A percentile compares a stretch with the other conserved stretches of the same genome.
Conservation (phyloP, 352 stramenopile genomes). For the Phytophthora megakarya region DNA sequence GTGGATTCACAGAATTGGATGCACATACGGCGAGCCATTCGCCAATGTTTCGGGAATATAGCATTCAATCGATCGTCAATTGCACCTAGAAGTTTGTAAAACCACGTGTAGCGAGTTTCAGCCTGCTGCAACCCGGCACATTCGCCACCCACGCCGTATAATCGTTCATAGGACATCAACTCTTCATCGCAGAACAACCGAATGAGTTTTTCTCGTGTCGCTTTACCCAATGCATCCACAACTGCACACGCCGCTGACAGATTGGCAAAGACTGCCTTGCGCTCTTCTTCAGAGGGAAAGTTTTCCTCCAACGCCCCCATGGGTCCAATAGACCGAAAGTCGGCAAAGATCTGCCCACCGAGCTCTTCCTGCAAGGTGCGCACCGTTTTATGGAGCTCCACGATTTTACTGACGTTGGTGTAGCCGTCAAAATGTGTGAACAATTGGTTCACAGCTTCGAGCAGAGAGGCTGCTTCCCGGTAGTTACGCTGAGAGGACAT, state of each 20-base stretch:
- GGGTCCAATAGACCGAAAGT: slow-evolving; percentile 87
- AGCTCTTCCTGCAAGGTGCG: slow-evolving; percentile 90
- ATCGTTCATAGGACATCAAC: slow-evolving; percentile 60
- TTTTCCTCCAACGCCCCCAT: slow-evolving; percentile 79
- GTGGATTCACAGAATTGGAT: slow-evolving; percentile 93
- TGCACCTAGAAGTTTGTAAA: slow-evolving; percentile 70
- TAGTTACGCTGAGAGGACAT: slow-evolving; percentile 91
- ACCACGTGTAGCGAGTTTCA: slow-evolving; percentile 80
- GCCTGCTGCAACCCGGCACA: slow-evolving; percentile 59
- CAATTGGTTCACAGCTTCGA: slow-evolving; percentile 96
- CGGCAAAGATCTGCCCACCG: slow-evolving; percentile 86
- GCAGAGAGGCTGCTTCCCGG: slow-evolving; percentile 93
- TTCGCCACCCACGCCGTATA: slow-evolving; percentile 67
- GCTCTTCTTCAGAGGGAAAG: slow-evolving; percentile 69
- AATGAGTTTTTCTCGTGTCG: slow-evolving; percentile 72
- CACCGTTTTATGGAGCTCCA: slow-evolving; percentile 92
- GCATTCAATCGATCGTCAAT: slow-evolving; percentile 89
- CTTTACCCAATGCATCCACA: slow-evolving; percentile 72
- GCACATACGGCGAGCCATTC: slow-evolving; percentile 93
- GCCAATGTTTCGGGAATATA: slow-evolving; percentile 97
- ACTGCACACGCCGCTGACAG: slow-evolving; percentile 67
- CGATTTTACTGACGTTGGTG: slow-evolving; percentile 91
- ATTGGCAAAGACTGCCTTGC: slow-evolving; percentile 70
- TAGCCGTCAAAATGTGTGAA: slow-evolving; percentile 97
- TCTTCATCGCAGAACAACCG: slow-evolving; percentile 76